A percentile compares a stretch with the other conserved stretches of the same genome.
phyloP scores from a whole-genome alignment of 2,329 filamentous ascomycete species.

The Botrytis deweyae region DNA sequence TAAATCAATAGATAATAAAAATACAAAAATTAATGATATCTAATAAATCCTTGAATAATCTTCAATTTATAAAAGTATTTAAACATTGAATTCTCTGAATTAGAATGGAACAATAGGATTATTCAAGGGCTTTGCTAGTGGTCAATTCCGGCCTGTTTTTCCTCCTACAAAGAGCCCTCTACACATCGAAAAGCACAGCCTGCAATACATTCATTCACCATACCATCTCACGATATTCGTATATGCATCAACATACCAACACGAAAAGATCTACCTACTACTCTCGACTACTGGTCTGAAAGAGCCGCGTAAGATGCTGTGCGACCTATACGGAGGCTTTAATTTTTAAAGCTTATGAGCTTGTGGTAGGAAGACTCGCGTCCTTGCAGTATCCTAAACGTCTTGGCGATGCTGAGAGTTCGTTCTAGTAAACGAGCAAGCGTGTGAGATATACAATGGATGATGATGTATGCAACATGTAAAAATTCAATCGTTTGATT shows the following conservation, averaged over 20 bases:
- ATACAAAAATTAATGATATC: no score
- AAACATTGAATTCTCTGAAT: no score
- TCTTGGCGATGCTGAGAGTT: conserved; percentile 16
- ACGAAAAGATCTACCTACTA: background rate
- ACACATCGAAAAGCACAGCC: background rate
- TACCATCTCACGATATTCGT: background rate
- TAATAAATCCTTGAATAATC: no score
- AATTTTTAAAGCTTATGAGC: conserved; percentile 1
- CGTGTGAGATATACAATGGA: background rate
- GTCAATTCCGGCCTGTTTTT: no score
- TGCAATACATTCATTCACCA: background rate
- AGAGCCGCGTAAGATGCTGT: background rate
- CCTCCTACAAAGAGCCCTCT: no score
- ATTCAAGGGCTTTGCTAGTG: no score
- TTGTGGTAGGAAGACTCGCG: conserved; percentile 1
- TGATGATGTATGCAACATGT: background rate
- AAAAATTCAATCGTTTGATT: background rate
- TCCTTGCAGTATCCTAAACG: conserved; percentile 20
- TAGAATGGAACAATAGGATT: no score
- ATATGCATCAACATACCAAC: background rate
- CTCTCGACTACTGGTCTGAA: background rate
- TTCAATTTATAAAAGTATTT: no score
- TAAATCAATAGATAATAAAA: no score
- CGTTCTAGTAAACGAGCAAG: background rate
- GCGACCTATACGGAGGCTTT: background rate